Evolutionary conservation across 257 asterid species (phyloP).

Genomic region (Phtheirospermum japonicum): DNA sequence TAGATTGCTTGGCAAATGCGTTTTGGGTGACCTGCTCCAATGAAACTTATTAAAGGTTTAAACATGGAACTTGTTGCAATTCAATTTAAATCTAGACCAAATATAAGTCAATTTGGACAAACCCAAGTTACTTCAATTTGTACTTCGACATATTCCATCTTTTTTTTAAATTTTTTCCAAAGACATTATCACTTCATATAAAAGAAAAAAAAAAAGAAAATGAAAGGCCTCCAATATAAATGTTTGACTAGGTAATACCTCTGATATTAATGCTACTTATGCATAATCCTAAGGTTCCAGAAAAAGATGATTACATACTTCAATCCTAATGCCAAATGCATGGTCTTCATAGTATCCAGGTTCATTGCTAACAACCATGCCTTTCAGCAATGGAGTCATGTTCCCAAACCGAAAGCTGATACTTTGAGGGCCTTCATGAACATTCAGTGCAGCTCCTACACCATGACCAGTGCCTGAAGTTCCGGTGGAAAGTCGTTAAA

Average conservation of each 20-base stretch:
- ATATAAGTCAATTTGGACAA: background rate
- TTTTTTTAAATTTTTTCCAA: background rate
- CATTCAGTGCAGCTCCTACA: constrained; percentile 98
- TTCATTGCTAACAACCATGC: constrained; percentile 98
- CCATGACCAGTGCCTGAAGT: constrained; percentile 95
- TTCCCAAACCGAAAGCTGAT: constrained; percentile 96
- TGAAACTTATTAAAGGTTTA: constrained; percentile 1
- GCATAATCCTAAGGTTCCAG: constrained; percentile 17
- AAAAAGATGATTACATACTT: constrained; percentile 47
- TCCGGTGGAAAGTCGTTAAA: constrained; percentile 12
- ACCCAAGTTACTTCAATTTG: background rate
- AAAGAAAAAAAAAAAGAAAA: background rate
- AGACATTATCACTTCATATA: background rate
- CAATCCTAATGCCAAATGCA: constrained; percentile 93
- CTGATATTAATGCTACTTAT: constrained; percentile 5
- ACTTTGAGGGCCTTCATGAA: constrained; percentile 99
- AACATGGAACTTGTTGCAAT: background rate
- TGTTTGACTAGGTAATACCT: background rate
- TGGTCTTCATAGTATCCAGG: constrained; percentile 99
- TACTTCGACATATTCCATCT: background rate
- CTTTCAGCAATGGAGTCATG: constrained; percentile 81
- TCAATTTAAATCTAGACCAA: background rate
- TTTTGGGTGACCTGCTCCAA: constrained; percentile 2
- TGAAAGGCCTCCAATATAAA: background rate
- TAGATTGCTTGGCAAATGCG: background rate